Evolutionary conservation across 1,284 basidiomycete species (phyloP), one percentile per base, ranked within the genome.

Genomic region (Cutaneotrichosporon cutaneum): DNA sequence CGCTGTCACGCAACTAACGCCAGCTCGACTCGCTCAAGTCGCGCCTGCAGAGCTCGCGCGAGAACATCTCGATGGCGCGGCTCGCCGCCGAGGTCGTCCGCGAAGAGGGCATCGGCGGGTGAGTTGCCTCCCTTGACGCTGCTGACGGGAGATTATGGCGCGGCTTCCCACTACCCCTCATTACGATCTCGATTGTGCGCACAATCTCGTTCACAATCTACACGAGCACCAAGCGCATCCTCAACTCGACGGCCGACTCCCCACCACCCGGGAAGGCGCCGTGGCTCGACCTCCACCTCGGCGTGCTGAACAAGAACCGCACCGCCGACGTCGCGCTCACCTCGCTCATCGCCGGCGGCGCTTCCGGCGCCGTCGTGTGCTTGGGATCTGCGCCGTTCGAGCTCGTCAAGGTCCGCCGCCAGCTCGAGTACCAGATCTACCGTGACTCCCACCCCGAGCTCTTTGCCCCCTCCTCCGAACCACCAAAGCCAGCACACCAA

Each of bases 161-260:
- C 59, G 78, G 78, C 1, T 77, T 78, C 26, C 77, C 78, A 71
- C 74, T 51, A 61, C 95, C 95, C 33, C 85, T 98, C 59, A 85
- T 95, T 79, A 97, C 95, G 8, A 98, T 99, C 71, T 94, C 93
- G 7, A 94, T 95, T 74, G 94, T 98, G 73, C 90, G 94, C 84
- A 81, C 84, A 83, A 90, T 75, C 32, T 94, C 92, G 54, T 96
- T 97, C 80, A 94, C 91, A 16, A 95, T 97, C 70, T 97, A 96
- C 78, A 91, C 88, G 57, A 84, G 87, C 53, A 94, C 92, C 56
- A 96, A 94, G 81, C 87, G 91, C 65, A 83, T 85, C 68, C 88
- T 91, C 70, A 86, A 87, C 58, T 62, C 71, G n/a, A 52, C 56
- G 9, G 68, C 67, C 58, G 83, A 44, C 26, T 24, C 51, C 1